Base-by-base conservation (phyloP, 768 basidiomycete species). In the Hemileccinum rubropunctum region DNA sequence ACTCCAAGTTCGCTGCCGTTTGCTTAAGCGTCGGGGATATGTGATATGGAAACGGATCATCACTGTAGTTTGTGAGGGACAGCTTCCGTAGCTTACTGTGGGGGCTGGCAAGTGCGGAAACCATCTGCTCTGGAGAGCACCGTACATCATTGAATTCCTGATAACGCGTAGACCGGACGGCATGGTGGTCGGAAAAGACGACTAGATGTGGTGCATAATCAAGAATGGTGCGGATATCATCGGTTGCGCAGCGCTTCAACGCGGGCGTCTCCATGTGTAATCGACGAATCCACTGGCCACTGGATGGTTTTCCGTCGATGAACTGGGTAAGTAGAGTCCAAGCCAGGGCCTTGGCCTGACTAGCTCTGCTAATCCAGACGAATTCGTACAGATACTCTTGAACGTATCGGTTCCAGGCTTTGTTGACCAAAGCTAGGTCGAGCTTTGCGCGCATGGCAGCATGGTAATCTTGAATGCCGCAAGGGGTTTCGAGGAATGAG, bases 1-100 rank as follows among this genome's bases (percentile, higher is more conserved):
- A 86, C 58, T 86, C 83, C 14, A 89, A 71, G 38, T 73, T 73
- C 10, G 69, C 74, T 0, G 81, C 79, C 4, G 78, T 74, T 35
- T 73, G 76, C 41, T 70, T 70, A 40, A 83, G 71, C 35, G 81
- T 73, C 5, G 80, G 80, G 2, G 73, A 78, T 62, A 81, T 76
- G 35, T 79, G 77, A 20, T 74, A 70, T 50, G 81, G 81, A 52
- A 78, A 76, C 2, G 78, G 76, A 1, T 78, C 71, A 45, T 85
- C 83, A 49, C 82, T 84, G 57, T 89, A 89, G 59, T 81, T 86
- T 32, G 86, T 88, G 78, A 84, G 86, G 21, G 79, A 81, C 13
- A 89, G 71, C 26, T 80, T 71, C 4, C 80, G 77, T 32, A 89
- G 71, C 39, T 69, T 67, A 55, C 74, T 77, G 38, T 75, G 71